Evolutionary conservation across 768 basidiomycete species (phyloP).

Genomic region (Mycena filopes): DNA sequence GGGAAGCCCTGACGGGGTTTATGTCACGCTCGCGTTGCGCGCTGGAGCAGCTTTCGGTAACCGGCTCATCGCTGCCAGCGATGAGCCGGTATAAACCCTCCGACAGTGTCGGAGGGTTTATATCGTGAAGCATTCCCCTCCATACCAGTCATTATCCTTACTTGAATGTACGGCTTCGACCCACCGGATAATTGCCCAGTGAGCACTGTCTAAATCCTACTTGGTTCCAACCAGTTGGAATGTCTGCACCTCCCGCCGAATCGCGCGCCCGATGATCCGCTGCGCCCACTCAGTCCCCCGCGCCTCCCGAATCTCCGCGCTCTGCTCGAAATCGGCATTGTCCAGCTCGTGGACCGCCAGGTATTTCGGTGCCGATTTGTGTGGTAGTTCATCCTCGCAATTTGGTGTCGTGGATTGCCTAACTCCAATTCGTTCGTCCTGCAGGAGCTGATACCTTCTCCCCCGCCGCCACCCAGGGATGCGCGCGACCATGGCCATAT

Average conservation of each 20-base stretch:
- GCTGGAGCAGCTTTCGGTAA: too few relatives aligned
- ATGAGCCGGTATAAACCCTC: too few relatives aligned
- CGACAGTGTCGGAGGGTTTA: too few relatives aligned
- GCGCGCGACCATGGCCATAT: slow-evolving; percentile 40
- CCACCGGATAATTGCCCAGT: too few relatives aligned
- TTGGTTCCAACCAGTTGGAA: slow-evolving; percentile 33
- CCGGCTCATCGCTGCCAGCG: too few relatives aligned
- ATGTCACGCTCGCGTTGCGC: too few relatives aligned
- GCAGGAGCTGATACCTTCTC: slow-evolving; percentile 43
- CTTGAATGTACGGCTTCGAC: too few relatives aligned
- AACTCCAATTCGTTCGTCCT: slow-evolving; percentile 26
- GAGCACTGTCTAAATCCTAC: too few relatives aligned
- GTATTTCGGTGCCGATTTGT: slow-evolving; percentile 43
- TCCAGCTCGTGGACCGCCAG: slow-evolving; percentile 46
- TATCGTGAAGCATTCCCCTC: too few relatives aligned
- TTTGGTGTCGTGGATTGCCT: slow-evolving; percentile 24
- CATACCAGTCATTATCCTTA: too few relatives aligned
- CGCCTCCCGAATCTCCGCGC: slow-evolving; percentile 36
- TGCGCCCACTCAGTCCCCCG: slow-evolving; percentile 38
- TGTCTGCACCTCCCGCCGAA: slow-evolving; percentile 32
- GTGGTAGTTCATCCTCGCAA: too few relatives aligned
- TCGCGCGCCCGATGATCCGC: slow-evolving; percentile 33
- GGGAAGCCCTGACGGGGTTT: too few relatives aligned
- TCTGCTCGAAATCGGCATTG: slow-evolving; percentile 31
- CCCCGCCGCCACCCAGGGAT: slow-evolving; percentile 45